Evolutionary conservation across 345 rosid genomes (phyloP), one percentile per base, ranked within the genome.

Genomic region (Hevea brasiliensis): DNA sequence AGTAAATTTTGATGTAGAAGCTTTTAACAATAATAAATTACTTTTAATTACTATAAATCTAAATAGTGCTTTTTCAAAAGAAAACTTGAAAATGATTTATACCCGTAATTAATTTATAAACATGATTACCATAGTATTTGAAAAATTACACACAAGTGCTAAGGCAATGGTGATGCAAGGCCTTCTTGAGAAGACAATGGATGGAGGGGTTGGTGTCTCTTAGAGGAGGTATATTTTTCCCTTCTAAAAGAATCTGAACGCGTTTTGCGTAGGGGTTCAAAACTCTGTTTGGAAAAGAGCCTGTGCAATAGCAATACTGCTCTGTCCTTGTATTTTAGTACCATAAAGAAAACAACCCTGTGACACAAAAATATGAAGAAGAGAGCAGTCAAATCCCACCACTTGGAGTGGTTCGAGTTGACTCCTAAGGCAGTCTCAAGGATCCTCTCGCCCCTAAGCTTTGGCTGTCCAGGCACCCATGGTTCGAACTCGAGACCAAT

Each of bases 371-470:
- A 65, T 8, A 50, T 51, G 42, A 74, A 59, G 29, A 74, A 53
- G 18, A 79, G 63, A 50, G 82, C 78, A 65, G 53, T 69, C 71
- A 79, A 70, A 67, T 79, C 82, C 78, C 82, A 74, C 82, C 82
- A 79, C 47, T 79, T 79, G 18, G 82, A 70, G 26, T 41, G 18
- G 17, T 7, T 61, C 47, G 45, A n/a, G 26, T 56, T 29, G 9
- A 74, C 45, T 0, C 75, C 75, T 17, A 74, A 68, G 8, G 23
- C 21, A 12, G 44, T 65, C 8, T 35, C 20, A 0, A 79, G 78
- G 14, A 74, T 50, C 20, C 55, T 50, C 45, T 74, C 78, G 21
- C 82, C 82, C 60, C 58, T 56, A 24, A 74, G 23, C 51, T 65
- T 74, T 15, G 78, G 66, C 1, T 54, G 78, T 40, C 78, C 82